A percentile compares a stretch with the other conserved stretches of the same genome.
phyloP scores from a whole-genome alignment of 2,329 filamentous ascomycete genomes.

The Cyphellophora europaea region DNA sequence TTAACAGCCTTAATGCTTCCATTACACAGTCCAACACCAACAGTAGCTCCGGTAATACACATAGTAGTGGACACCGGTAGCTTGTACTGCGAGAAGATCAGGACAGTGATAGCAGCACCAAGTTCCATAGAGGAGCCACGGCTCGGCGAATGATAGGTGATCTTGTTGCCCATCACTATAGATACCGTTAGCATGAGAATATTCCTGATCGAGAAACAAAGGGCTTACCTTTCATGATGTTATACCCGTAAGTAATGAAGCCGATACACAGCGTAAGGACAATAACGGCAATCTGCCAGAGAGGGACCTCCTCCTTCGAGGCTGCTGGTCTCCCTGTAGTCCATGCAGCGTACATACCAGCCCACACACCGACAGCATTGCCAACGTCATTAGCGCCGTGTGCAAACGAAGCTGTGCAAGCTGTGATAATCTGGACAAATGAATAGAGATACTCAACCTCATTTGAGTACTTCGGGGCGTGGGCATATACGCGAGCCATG shows the following conservation, averaged over 20 bases:
- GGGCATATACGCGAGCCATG: constrained; percentile 58
- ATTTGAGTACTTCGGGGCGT: constrained; percentile 57
- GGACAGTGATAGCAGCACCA: constrained; percentile 67
- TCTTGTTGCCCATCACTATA: constrained; percentile 78
- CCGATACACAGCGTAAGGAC: constrained; percentile 55
- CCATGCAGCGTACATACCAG: constrained; percentile 61
- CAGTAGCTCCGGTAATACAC: constrained; percentile 73
- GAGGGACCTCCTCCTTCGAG: constrained; percentile 56
- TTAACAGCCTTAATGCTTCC: constrained; percentile 64
- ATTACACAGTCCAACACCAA: constrained; percentile 70
- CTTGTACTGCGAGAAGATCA: constrained; percentile 65
- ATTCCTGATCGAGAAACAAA: no score
- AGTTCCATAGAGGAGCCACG: constrained; percentile 65
- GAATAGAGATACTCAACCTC: constrained; percentile 56
- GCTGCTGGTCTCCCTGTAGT: constrained; percentile 50
- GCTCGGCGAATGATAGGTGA: constrained; percentile 58
- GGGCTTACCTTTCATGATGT: constrained; percentile 83
- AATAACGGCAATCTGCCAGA: constrained; percentile 69
- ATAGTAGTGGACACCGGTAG: constrained; percentile 69
- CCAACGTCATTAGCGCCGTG: constrained; percentile 71
- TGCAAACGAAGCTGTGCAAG: constrained; percentile 42
- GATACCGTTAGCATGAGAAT: no score
- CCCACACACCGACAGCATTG: constrained; percentile 61
- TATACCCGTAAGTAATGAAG: constrained; percentile 67
- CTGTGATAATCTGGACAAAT: constrained; percentile 46